Conservation (phyloP, 805 yeast genomes). For the Lachancea fermentati region DNA sequence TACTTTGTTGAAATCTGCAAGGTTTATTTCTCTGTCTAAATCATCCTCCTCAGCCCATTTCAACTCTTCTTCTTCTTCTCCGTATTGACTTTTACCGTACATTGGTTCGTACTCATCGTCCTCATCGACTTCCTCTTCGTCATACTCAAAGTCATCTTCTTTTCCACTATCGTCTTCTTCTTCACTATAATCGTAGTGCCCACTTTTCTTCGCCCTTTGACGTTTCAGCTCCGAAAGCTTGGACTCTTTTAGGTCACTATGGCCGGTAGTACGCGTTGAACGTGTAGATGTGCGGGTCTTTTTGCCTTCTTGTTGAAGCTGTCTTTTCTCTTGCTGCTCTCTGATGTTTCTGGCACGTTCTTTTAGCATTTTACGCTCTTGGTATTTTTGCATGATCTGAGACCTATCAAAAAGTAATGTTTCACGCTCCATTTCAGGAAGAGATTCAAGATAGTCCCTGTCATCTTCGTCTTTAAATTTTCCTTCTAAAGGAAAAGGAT, state of each 20-base stretch:
- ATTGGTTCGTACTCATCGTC: slow-evolving; percentile 39
- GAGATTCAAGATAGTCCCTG: slow-evolving; percentile 50
- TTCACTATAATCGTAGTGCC: slow-evolving; percentile 37
- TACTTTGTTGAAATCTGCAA: slow-evolving; percentile 64
- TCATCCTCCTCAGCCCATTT: slow-evolving; percentile 43
- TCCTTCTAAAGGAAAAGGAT: slow-evolving; percentile 93
- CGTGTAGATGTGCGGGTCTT: slow-evolving; percentile 29
- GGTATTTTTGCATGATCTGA: slow-evolving; percentile 83
- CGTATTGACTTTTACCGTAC: slow-evolving; percentile 27
- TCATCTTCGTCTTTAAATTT: slow-evolving; percentile 82
- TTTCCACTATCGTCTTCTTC: slow-evolving; percentile 42
- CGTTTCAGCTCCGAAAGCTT: slow-evolving; percentile 69
- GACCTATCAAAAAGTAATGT: slow-evolving; percentile 85
- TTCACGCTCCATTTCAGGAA: slow-evolving; percentile 94
- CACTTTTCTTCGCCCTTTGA: slow-evolving; percentile 62
- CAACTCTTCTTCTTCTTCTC: slow-evolving; percentile 41
- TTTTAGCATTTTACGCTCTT: slow-evolving; percentile 77
- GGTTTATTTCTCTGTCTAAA: slow-evolving; percentile 41
- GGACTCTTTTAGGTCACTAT: slow-evolving; percentile 38
- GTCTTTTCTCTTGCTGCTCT: slow-evolving; percentile 28
- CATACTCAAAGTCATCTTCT: slow-evolving; percentile 33
- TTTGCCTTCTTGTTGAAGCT: slow-evolving; percentile 20
- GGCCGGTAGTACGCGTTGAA: slow-evolving; percentile 37
- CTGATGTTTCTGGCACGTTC: slow-evolving; percentile 61
- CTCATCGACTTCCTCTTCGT: slow-evolving; percentile 38